These are phyloP conservation scores for Scytalidium lignicola DNA, from an alignment of 2,329 filamentous ascomycete species.

Conservation along the genomic window DNA sequence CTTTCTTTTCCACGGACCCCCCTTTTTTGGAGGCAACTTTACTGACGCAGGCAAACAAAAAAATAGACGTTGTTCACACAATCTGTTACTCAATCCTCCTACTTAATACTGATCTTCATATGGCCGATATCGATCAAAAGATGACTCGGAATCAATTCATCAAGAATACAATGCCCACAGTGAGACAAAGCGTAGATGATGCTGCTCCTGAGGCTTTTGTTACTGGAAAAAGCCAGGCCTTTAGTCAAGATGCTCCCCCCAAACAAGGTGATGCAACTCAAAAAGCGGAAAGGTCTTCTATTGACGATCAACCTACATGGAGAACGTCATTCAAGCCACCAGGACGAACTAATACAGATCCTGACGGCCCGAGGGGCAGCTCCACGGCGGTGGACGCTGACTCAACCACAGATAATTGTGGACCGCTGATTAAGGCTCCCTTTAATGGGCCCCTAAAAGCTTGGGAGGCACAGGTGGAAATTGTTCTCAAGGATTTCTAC, in stretches of 20 bases:
- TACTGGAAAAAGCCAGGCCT: constrained; percentile 31
- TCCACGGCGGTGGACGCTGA: constrained; percentile 30
- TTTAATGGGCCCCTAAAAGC: constrained; percentile 70
- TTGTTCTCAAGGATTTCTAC: constrained; percentile 89
- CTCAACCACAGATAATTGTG: constrained; percentile 50
- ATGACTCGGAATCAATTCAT: constrained; percentile 95
- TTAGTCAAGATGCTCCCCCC: constrained; percentile 16
- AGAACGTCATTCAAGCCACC: constrained; percentile 27
- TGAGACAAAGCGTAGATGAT: constrained; percentile 70
- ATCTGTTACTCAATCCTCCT: constrained; percentile 95
- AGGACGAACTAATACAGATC: constrained; percentile 14
- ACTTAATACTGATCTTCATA: constrained; percentile 90
- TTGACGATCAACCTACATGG: constrained; percentile 29
- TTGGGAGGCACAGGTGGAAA: constrained; percentile 87
- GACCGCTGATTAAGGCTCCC: constrained; percentile 70
- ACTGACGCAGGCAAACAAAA: no score
- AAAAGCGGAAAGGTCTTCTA: constrained; percentile 21
- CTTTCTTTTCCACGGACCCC: no score
- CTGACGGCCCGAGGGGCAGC: constrained; percentile 33
- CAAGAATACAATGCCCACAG: constrained; percentile 91
- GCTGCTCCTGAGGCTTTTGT: constrained; percentile 63
- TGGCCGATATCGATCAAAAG: constrained; percentile 92
- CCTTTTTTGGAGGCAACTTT: background rate
- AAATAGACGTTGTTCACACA: constrained; percentile 83
- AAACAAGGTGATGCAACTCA: constrained; percentile 8